Evolutionary conservation across 176 grass and related monocot species (phyloP), one percentile per base, ranked within the genome.

Genomic region (Aegilops umbellulata): DNA sequence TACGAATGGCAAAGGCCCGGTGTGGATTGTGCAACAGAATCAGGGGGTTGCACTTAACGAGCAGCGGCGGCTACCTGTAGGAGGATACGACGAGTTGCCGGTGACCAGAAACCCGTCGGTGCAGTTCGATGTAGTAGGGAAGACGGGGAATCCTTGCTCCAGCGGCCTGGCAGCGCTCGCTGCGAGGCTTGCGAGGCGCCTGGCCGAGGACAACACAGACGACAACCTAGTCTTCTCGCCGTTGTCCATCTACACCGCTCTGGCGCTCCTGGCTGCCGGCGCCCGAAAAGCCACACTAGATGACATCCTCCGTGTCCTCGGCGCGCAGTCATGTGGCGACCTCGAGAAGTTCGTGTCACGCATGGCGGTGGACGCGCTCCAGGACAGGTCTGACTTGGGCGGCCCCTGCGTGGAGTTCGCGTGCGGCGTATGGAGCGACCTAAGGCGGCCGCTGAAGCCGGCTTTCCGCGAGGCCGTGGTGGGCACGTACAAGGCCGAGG

Each of bases 351-450:
- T 58, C 6, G 12, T 36, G 11, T 1, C 19, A 6, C 0, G 11
- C 80, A 25, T 20, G 42, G 80, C 3, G 27, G 27, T 0, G 6
- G 16, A 20, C 64, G 44, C 49, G 5, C 58, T 76, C 1, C 61
- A 70, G 14, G 79, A 67, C 10, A 15, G 27, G 19, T 64, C 27
- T 1, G 29, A 0, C 2, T 6, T 8, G 9, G 62, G 69, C 8
- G 83, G 63, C 20, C 83, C 83, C 8, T 10, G 5, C 26, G 35
- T 79, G 25, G 74, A 51, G 20, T 86, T 69, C 27, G 49, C 73
- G 15, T 69, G 30, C 27, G 83, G 78, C 23, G 61, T 82, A 15
- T 90, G 83, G 83, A 49, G 80, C 13, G 88, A 90, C 47, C 25
- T 38, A 7, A 24, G 16, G 16, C 22, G 75, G 41, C n/a, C 42